Conservation (phyloP, 805 yeast genomes). For the Suhomyces canberraensis region DNA sequence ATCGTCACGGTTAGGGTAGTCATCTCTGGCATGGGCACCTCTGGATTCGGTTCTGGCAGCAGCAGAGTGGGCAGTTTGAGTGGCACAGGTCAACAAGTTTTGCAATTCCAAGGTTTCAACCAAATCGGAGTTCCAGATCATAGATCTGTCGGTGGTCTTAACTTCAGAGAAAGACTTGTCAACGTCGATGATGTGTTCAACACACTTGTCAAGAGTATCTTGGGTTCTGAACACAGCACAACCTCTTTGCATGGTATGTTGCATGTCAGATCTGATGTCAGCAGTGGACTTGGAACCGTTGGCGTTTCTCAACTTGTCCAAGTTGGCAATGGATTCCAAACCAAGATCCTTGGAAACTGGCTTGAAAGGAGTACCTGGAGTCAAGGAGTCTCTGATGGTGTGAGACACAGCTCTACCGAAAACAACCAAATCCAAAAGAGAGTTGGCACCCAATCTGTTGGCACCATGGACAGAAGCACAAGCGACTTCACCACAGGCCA, state of each 20-base stretch:
- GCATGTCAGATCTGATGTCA: conserved; percentile 87
- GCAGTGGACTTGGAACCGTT: conserved; percentile 81
- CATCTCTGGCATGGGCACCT: conserved; percentile 99
- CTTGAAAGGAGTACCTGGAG: conserved; percentile 85
- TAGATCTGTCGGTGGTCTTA: conserved; percentile 89
- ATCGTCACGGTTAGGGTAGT: conserved; percentile 94
- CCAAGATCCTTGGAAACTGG: conserved; percentile 86
- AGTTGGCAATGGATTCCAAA: conserved; percentile 81
- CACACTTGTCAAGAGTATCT: conserved; percentile 89
- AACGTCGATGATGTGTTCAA: conserved; percentile 66
- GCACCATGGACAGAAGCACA: conserved; percentile 99
- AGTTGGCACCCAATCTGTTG: conserved; percentile 98
- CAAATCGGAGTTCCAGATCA: conserved; percentile 98
- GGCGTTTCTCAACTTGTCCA: conserved; percentile 85
- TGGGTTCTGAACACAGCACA: conserved; percentile 96
- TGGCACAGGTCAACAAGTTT: conserved; percentile 94
- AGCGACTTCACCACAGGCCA: conserved; percentile 98
- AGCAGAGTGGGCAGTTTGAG: conserved; percentile 92
- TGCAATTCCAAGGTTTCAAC: conserved; percentile 95
- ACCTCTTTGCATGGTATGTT: conserved; percentile 92
- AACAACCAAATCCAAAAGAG: conserved; percentile 91
- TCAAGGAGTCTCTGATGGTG: conserved; percentile 78
- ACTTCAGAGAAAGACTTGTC: conserved; percentile 73
- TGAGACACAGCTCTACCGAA: conserved; percentile 98
- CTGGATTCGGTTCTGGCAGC: conserved; percentile 95